Base-by-base conservation (phyloP, 495 filamentous ascomycete species). In the Neurospora sp. region DNA sequence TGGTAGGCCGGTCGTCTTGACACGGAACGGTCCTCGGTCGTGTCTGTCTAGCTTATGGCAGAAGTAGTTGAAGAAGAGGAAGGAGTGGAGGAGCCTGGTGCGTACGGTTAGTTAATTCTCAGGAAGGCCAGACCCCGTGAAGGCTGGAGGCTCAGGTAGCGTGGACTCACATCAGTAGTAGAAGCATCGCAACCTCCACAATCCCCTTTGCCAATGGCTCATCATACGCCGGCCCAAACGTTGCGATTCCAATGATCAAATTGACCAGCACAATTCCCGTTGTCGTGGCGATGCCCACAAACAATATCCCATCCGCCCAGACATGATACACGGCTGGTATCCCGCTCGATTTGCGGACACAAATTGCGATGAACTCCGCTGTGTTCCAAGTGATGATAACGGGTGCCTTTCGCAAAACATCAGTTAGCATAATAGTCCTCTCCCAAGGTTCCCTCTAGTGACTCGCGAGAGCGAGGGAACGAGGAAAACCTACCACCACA, bases 311-410 rank as follows among this genome's bases (percentile, higher is more conserved):
- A 22, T 44, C 27, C 6, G 37, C 69, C 20, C 27, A 59, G 9
- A 12, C 37, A 12, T 35, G 40, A 40, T 35, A 44, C 38, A 44
- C 69, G 5, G 27, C 8, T 31, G 69, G 27, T 44, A 70, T 48
- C 4, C 40, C 27, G 4, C 69, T n/a, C 16, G 27, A 70, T 35
- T 48, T 59, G 2, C 44, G 31, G 31, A 71, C 10, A 9, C 42
- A 59, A 37, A 45, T 22, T 9, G 22, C 10, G 44, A 76, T 16
- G 53, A 76, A 71, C 69, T 78, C 77, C 70, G 71, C 72, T 8
- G 41, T 37, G 71, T 76, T 70, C 76, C 77, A 79, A 14, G 69
- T 35, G 3, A 69, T 59, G 8, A 73, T 61, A 3, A 70, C 8
- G 10, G 72, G 70, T 10, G 70, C 71, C 77, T 79, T 48, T 41